Evolutionary conservation across 2,329 filamentous ascomycete species (phyloP).

Genomic region (Coleophoma cylindrospora): DNA sequence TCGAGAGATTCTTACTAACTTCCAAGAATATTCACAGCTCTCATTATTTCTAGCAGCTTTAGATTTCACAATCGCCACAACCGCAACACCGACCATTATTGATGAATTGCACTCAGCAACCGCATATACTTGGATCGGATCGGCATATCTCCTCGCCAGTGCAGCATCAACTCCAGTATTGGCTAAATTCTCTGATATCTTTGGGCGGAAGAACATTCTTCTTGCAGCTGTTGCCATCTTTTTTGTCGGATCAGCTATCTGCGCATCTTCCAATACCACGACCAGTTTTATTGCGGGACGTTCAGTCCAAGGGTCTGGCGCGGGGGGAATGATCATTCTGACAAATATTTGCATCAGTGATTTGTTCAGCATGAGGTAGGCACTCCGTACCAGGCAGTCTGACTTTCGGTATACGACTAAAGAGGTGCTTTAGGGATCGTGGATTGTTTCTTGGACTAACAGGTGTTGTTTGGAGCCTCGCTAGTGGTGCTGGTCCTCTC

Average conservation of each 20-base stretch:
- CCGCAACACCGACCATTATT: slow-evolving; percentile 31
- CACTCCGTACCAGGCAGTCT: no score
- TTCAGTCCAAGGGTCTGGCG: slow-evolving; percentile 57
- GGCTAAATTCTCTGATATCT: slow-evolving; percentile 62
- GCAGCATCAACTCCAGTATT: slow-evolving; percentile 51
- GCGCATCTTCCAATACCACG: slow-evolving; percentile 50
- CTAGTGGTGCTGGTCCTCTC: slow-evolving; percentile 16
- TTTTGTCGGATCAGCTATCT: slow-evolving; percentile 57
- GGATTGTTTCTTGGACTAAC: background rate
- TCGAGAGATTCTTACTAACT: no score
- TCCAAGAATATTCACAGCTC: slow-evolving; percentile 27
- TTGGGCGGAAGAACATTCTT: slow-evolving; percentile 58
- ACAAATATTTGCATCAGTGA: slow-evolving; percentile 57
- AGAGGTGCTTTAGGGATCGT: slow-evolving; percentile 34
- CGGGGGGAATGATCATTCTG: slow-evolving; percentile 54
- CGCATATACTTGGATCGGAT: slow-evolving; percentile 50
- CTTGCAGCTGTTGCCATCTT: slow-evolving; percentile 56
- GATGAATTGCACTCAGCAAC: slow-evolving; percentile 32
- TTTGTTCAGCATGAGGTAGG: slow-evolving; percentile 66
- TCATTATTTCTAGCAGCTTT: slow-evolving; percentile 17
- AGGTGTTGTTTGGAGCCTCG: slow-evolving; percentile 3
- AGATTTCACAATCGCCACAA: slow-evolving; percentile 29
- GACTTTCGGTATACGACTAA: no score
- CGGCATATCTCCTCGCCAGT: slow-evolving; percentile 35
- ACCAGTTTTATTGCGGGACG: slow-evolving; percentile 56